Conservation (phyloP, 345 rosid species). For the Euphorbia pulcherrima region DNA sequence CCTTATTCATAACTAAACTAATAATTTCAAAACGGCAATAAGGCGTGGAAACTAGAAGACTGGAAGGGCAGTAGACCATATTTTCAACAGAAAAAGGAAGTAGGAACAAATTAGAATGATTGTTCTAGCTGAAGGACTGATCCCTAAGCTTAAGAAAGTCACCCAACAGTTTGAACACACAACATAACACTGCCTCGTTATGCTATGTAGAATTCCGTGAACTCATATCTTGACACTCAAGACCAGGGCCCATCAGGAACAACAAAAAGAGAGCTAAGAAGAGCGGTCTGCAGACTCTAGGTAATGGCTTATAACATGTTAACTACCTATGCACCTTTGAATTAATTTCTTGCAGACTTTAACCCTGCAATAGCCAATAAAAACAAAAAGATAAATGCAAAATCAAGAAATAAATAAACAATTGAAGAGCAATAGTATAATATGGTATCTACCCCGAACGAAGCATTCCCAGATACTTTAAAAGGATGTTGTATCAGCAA, state of each 20-base stretch:
- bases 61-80: slow-evolving; percentile 39
- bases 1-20: slow-evolving; percentile 49
- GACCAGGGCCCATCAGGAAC: slow-evolving; percentile 35
- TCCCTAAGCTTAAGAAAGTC: slow-evolving; percentile 32
- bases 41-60: slow-evolving; percentile 28
- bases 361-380: slow-evolving; percentile 51
- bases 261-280: slow-evolving; percentile 25
- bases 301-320: slow-evolving; percentile 34
- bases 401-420: not conserved
- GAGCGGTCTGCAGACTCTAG: slow-evolving; percentile 26
- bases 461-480: slow-evolving; percentile 21
- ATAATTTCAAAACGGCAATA: slow-evolving; percentile 34
- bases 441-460: slow-evolving; percentile 24
- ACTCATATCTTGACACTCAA: slow-evolving; percentile 31
- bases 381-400: slow-evolving; percentile 11
- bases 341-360: slow-evolving; percentile 42
- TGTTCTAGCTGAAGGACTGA: slow-evolving; percentile 32
- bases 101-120: slow-evolving; percentile 31
- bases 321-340: slow-evolving; percentile 34
- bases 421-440: not conserved
- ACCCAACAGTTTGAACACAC: slow-evolving; percentile 37
- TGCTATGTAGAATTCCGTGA: slow-evolving; percentile 24
- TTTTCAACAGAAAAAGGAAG: slow-evolving; percentile 17
- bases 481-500: slow-evolving; percentile 35
- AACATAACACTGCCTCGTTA: slow-evolving; percentile 29